Evolutionary conservation across 176 grass and related monocot species (phyloP).

Genomic region (Secale cereale): DNA sequence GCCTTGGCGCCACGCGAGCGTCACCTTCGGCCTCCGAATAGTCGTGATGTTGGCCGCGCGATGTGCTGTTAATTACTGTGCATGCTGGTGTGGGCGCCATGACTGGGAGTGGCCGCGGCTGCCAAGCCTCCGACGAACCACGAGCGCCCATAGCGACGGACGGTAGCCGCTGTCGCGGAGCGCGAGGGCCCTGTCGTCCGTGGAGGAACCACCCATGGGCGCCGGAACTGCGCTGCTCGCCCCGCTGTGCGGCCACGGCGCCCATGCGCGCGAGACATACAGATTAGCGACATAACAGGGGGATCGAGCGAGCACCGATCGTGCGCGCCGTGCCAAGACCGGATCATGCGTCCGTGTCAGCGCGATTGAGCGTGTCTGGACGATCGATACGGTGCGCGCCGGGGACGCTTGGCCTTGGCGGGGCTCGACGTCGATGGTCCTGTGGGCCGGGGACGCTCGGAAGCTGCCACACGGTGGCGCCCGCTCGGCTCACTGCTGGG

Average conservation of each 20-base stretch:
- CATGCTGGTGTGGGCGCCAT: neutral
- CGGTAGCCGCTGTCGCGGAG: neutral
- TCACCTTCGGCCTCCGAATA: neutral
- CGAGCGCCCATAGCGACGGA: neutral
- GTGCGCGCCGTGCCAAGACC: neutral
- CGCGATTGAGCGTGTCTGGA: constrained; percentile 13
- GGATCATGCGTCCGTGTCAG: neutral
- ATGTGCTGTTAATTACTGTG: neutral
- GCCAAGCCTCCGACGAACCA: neutral
- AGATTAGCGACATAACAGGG: neutral
- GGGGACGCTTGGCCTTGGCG: constrained; percentile 2
- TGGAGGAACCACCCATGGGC: neutral
- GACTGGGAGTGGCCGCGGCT: neutral
- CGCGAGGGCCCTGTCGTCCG: neutral
- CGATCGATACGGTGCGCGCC: neutral
- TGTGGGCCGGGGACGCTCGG: neutral
- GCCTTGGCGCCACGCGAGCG: neutral
- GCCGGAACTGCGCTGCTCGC: neutral
- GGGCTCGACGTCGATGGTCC: neutral
- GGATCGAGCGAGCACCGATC: neutral
- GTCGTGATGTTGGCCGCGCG: neutral
- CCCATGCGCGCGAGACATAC: neutral
- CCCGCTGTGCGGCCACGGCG: neutral
- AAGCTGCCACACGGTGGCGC: constrained; percentile 21
- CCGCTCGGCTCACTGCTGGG: constrained; percentile 9